Evolutionary conservation across 2,329 filamentous ascomycete genomes (phyloP).

Genomic region (Zasmidium cellare): DNA sequence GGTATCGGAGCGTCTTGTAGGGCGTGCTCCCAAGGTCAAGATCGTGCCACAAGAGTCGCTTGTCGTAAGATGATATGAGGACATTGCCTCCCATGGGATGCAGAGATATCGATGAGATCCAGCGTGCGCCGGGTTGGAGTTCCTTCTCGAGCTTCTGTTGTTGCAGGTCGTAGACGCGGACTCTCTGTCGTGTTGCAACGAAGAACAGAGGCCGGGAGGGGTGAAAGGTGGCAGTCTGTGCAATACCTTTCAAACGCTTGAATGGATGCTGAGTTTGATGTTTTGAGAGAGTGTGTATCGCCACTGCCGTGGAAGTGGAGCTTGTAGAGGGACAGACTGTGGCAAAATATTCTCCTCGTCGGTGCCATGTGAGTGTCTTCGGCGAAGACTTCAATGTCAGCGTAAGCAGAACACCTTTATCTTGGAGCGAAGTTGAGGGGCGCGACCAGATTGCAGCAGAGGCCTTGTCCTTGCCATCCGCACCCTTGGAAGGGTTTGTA

Average conservation of each 20-base stretch:
- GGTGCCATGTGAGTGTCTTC: conserved; percentile 91
- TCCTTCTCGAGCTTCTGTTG: conserved; percentile 90
- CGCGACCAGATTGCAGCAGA: conserved; percentile 80
- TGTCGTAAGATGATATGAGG: conserved; percentile 92
- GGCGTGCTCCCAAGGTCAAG: conserved; percentile 85
- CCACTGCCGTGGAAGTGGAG: conserved; percentile 67
- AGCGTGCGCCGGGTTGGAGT: conserved; percentile 86
- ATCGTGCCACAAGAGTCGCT: conserved; percentile 93
- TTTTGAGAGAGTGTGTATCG: conserved; percentile 92
- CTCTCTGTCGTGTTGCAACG: conserved; percentile 89
- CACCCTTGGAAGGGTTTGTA: conserved; percentile 55
- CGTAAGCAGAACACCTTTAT: conserved; percentile 76
- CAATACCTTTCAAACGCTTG: conserved; percentile 70
- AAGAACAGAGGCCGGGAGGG: conserved; percentile 91
- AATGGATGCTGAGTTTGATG: conserved; percentile 95
- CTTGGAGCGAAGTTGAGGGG: conserved; percentile 70
- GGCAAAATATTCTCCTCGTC: conserved; percentile 89
- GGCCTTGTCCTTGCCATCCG: conserved; percentile 62
- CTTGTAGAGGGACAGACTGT: conserved; percentile 82
- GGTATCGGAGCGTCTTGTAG: conserved; percentile 96
- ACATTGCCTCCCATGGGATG: conserved; percentile 93
- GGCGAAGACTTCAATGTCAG: conserved; percentile 67
- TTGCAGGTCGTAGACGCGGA: conserved; percentile 91
- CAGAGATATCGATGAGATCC: conserved; percentile 92
- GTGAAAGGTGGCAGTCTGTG: conserved; percentile 92